Base-by-base conservation (phyloP, 2,329 filamentous ascomycete genomes). In the Emericellopsis cladophorae region DNA sequence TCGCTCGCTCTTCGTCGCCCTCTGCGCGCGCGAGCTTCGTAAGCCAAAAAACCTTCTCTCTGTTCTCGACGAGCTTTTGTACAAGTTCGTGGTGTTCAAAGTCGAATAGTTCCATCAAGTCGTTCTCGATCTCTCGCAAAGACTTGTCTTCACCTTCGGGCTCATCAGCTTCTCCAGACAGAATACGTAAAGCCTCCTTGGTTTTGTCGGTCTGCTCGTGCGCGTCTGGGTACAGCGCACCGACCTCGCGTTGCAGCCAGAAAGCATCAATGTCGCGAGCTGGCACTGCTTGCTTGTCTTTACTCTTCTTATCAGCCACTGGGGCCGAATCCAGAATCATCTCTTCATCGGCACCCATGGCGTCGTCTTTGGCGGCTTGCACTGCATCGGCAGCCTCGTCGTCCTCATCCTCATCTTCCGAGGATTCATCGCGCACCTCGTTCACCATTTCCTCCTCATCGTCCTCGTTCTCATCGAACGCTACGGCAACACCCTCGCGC, bases 61-160 rank as follows among this genome's bases (percentile, higher is more conserved):
- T 77, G 60, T 98, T 98, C 50, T 82, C 78, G 42, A 96, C 88
- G 14, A 98, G 73, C 59, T 87, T 90, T 48, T 86, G 81, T 22
- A 96, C 92, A 41, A 95, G 72, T 48, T 95, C 88, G 45, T 93
- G 87, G 54, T 95, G 84, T 53, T 96, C 90, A 54, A 94, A 98
- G 53, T 98, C 92, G 51, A 98, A 96, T 0, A 98, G 74, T 53
- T 95, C 92, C 84, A 96, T 96, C 43, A 98, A 70, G 47, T 98
- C 92, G 59, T 98, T 98, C 55, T 98, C 92, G 42, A 96, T 89
- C 54, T 98, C 90, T 52, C 90, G 81, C 24, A 96, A 68, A 12
- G 84, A 74, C 59, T 85, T 89, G 53, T 93, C 87, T 44, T 90
- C 81, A 14, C 83, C 88, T 42, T 84, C 81, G 39, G 63, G 59